Evolutionary conservation across 2,329 filamentous ascomycete species (phyloP).

Genomic region (Hawksworthiomyces lignivorus): DNA sequence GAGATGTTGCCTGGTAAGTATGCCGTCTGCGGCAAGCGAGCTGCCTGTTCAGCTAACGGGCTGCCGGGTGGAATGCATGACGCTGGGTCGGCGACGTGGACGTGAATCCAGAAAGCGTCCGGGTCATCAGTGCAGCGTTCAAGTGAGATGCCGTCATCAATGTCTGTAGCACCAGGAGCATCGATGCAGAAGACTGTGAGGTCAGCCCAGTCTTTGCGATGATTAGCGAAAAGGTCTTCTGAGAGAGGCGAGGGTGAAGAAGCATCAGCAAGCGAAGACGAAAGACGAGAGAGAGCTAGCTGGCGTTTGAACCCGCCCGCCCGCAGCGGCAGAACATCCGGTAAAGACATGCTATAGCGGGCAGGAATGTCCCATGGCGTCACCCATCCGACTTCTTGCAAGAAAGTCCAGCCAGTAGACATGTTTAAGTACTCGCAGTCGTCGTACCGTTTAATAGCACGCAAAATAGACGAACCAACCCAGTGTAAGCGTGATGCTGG

Average conservation of each 20-base stretch:
- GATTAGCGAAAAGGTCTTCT: constrained; percentile 36
- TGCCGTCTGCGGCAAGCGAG: constrained; percentile 50
- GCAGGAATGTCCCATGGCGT: constrained; percentile 62
- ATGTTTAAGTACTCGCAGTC: constrained; percentile 38
- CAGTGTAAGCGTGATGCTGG: constrained; percentile 46
- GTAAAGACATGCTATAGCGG: constrained; percentile 52
- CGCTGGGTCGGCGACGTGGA: constrained; percentile 73
- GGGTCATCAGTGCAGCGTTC: constrained; percentile 43
- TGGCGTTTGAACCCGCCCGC: constrained; percentile 34
- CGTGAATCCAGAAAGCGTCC: constrained; percentile 63
- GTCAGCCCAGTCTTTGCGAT: constrained; percentile 53
- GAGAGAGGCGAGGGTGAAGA: constrained; percentile 16
- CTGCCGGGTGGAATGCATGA: constrained; percentile 57
- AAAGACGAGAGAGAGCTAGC: constrained; percentile 14
- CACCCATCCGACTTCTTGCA: constrained; percentile 69
- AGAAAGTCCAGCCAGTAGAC: constrained; percentile 52
- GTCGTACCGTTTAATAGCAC: constrained; percentile 52
- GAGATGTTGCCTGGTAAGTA: constrained; percentile 52
- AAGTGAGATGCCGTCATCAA: constrained; percentile 73
- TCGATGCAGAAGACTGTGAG: constrained; percentile 68
- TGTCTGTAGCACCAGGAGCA: constrained; percentile 54
- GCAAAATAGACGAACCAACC: constrained; percentile 57
- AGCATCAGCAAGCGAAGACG: constrained; percentile 9
- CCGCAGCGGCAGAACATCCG: constrained; percentile 35
- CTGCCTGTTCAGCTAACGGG: constrained; percentile 51